Percentiles rank a stretch among this genome's conserved stretches.
These are phyloP conservation scores for Pseudogymnoascus sp. DNA, from an alignment of 2,329 filamentous ascomycete species.

Conservation along the genomic window DNA sequence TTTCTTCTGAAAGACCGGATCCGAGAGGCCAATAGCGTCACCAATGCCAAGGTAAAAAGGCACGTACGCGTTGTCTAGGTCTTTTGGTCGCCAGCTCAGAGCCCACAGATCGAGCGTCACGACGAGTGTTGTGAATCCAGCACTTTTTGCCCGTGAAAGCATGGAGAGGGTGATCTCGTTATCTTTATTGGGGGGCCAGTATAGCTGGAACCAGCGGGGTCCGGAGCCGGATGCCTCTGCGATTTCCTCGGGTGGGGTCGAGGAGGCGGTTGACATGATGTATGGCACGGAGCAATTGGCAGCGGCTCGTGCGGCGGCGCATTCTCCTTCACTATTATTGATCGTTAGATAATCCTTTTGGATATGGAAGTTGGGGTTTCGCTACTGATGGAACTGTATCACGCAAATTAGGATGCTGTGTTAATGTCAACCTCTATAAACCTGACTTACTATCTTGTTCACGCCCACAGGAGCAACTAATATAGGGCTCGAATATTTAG, in stretches of 20 bases:
- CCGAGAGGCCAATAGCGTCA: constrained; percentile 47
- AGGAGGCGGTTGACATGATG: constrained; percentile 48
- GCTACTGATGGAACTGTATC: background rate
- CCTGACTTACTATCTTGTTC: constrained; percentile 35
- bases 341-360: constrained; percentile 29
- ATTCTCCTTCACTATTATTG: constrained; percentile 49
- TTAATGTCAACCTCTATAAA: background rate
- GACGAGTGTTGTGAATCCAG: constrained; percentile 49
- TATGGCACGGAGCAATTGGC: constrained; percentile 52
- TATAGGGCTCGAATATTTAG: constrained; percentile 49
- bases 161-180: constrained; percentile 49
- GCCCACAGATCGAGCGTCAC: constrained; percentile 58
- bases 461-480: constrained; percentile 59
- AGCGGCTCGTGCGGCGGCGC: constrained; percentile 51
- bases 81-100: constrained; percentile 52
- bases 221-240: constrained; percentile 44
- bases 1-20: constrained; percentile 50
- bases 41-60: constrained; percentile 55
- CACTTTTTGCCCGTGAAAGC: constrained; percentile 44
- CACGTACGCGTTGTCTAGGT: constrained; percentile 48
- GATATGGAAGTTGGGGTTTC: background rate
- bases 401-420: background rate
- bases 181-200: constrained; percentile 47
- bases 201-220: constrained; percentile 54
- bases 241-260: constrained; percentile 46